Base-by-base conservation (phyloP, 169 alveolate genomes). In the Eimeria sp. region DNA sequence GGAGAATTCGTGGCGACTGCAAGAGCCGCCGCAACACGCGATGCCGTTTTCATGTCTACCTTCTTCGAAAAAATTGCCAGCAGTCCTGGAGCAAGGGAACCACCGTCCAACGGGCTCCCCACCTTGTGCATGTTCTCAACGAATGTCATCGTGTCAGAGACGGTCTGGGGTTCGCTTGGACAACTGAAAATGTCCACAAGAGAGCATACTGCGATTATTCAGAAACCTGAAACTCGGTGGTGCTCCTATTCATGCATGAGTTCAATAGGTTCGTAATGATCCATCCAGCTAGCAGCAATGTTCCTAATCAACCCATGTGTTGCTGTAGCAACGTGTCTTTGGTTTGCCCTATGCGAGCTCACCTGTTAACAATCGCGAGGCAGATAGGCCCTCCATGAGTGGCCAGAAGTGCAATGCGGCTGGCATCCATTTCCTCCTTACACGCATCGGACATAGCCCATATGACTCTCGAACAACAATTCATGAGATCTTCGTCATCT, bases 401-500 rank as follows among this genome's bases (percentile, higher is more conserved):
- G 22, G 94, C 83, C 83, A 87, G 82, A 40, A 87, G 83, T 40
- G 22, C 94, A 87, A n/a, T 87, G 30, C 94, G 94, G 49, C 67
- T 43, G 43, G 94, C 49, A 51, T 98, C 99, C 30, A 97, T 30
- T 89, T 98, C 99, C 7, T 97, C 98, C 76, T 95, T 96, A 87
- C 98, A 97, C 45, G 98, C 98, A 43, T 97, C 98, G 34, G 99
- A 97, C 98, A 98, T 98, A 30, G 99, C 99, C 95, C 96, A 97
- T 89, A 98, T 73, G 88, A 98, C 97, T 92, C 97, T 96, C 47
- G 98, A 96, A 57, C 98, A 96, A 63, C 98, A 98, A 61, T 95
- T 96, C 75, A 98, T 97, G 92, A 98, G 95, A 83, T 98, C 99
- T 87, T 98, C 99, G 94, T 98, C 99, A 83, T 98, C 99, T 51